Evolutionary conservation across 805 yeast genomes (phyloP).

Genomic region (Nakazawaea ernobii): DNA sequence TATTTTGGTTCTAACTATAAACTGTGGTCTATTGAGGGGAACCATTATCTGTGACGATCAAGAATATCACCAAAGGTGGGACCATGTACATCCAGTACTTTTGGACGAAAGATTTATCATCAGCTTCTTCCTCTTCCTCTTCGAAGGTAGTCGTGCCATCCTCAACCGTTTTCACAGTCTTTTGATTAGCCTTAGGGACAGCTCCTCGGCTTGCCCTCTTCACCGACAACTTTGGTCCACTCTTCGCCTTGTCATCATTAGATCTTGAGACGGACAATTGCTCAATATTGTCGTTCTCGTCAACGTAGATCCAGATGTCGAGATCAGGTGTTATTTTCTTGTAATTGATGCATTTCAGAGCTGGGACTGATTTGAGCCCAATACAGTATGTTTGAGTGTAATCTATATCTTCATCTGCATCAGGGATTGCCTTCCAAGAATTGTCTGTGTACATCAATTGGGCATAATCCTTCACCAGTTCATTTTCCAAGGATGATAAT

Average conservation of each 20-base stretch:
- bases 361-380: not conserved
- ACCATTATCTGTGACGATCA: conserved; percentile 15
- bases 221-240: not conserved
- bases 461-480: not conserved
- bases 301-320: conserved; percentile 2
- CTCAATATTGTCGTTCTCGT: not conserved
- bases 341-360: conserved; percentile 4
- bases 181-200: not conserved
- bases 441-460: not conserved
- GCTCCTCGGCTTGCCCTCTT: not conserved
- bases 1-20: not conserved
- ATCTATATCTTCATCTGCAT: not conserved
- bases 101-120: conserved; percentile 44
- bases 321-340: not conserved
- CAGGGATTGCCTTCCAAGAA: not conserved
- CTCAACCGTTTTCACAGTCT: not conserved
- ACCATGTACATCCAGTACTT: conserved; percentile 60
- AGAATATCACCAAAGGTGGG: conserved; percentile 38
- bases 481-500: not conserved
- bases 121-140: not conserved
- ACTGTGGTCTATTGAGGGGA: not conserved
- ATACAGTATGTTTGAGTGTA: not conserved
- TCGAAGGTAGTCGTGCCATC: not conserved
- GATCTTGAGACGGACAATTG: not conserved
- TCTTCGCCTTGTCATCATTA: not conserved